These are phyloP conservation scores for Fusarium napiforme DNA, from an alignment of 2,329 filamentous ascomycete species.

Conservation along the genomic window DNA sequence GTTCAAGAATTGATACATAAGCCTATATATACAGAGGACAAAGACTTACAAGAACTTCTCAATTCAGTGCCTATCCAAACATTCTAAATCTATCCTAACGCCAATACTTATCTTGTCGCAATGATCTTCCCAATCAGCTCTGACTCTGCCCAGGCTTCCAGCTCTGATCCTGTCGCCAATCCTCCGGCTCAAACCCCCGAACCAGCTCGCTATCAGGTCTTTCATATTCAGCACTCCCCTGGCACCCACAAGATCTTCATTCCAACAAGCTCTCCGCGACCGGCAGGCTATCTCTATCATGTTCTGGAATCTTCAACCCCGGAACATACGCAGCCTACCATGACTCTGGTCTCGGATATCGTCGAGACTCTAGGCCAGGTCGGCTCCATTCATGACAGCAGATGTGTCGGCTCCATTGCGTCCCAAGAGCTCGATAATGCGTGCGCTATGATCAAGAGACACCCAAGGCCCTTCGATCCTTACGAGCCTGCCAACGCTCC, in stretches of 20 bases:
- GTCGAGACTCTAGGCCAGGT: constrained; percentile 8
- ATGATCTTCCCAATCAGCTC: constrained; percentile 3
- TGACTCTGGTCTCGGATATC: constrained; percentile 17
- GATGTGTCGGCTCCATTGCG: constrained; percentile 37
- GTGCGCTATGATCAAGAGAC: constrained; percentile 15
- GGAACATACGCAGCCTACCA: neutral
- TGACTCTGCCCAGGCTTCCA: neutral
- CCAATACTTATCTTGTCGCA: neutral
- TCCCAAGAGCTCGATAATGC: constrained; percentile 30
- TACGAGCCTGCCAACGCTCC: neutral
- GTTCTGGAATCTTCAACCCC: neutral
- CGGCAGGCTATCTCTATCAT: constrained; percentile 23
- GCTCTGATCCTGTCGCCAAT: neutral
- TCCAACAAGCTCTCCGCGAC: constrained; percentile 13
- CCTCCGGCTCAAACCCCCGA: neutral
- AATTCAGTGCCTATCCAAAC: neutral
- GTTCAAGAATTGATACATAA: neutral
- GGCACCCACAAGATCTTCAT: constrained; percentile 36
- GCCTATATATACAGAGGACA: constrained; percentile 8
- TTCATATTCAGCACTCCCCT: constrained; percentile 31
- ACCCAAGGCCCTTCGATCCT: constrained; percentile 3
- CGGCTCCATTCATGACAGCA: constrained; percentile 18
- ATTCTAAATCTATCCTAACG: neutral
- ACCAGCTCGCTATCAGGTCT: constrained; percentile 26
- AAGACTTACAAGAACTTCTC: neutral